Base-by-base conservation (phyloP, 257 asterid species). In the Ligustrum vulgare region DNA sequence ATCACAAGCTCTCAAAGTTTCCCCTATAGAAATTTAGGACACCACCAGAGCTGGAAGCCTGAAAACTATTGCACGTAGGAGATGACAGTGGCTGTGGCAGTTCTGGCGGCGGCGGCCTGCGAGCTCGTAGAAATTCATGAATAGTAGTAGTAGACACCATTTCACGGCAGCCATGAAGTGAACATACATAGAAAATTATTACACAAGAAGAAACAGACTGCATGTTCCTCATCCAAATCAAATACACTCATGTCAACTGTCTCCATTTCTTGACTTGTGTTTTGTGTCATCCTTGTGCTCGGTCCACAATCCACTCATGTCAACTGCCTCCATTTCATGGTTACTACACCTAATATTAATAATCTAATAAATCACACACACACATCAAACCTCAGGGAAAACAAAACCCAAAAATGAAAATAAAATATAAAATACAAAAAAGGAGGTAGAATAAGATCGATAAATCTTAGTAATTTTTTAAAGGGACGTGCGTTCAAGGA, bases 401-500 rank as follows among this genome's bases (percentile, higher is more conserved):
- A 22, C 3, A 58, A 5, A 58, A 47, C 20, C 5, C 0, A 47
- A 16, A 12, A 47, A 12, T 22, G 6, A 49, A 20, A 51, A 23
- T 22, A 60, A 9, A 0, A 16, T 18, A 3, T 18, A 60, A 15
- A 9, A 8, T 1, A 28, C 31, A 28, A 0, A 8, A 58, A 60
- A 3, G 18, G 1, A 22, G 23, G 34, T 60, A 60, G 34, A 8
- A 60, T 54, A 15, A 8, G 28, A 0, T 20, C 13, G 13, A 69
- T 68, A 34, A 68, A 15, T 36, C 6, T n/a, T 8, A 16, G 62
- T 51, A 58, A 11, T n/a, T 20, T 58, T 54, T 77, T 69, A 58
- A 58, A 22, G 65, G 65, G 31, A 56, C 84, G 88, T 78, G 75
- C 82, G 85, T 65, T 85, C 81, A 72, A 89, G 89, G 83, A 88